Base-by-base conservation (phyloP, 129 eudicot species). In the Chrysanthemum lavandulifolium region DNA sequence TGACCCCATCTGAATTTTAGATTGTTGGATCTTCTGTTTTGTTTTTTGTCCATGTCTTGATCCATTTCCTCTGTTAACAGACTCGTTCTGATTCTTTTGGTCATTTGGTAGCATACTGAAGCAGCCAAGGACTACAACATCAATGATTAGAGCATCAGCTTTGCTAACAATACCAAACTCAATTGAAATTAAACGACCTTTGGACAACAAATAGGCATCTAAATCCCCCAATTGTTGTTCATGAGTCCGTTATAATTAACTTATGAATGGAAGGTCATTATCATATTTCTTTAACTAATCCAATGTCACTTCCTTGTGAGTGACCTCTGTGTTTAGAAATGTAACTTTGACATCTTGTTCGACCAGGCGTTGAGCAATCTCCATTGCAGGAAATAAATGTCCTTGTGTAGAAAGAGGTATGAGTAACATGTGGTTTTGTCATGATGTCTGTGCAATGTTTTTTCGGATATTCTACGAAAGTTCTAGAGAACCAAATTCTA, bases 341-440 rank as follows among this genome's bases (percentile, higher is more conserved):
- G 76, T 81, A 51, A 77, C 61, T 25, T 81, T 81, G 52, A 81
- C 66, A 58, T 74, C 75, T 3, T 64, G 29, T 16, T 69, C 31
- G 4, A 25, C 82, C 9, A 87, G 48, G 13, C 62, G 5, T n/a
- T 48, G 73, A 15, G 78, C 65, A 10, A 87, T 61, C 69, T 87
- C 92, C 83, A 87, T 23, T 2, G 71, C 15, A 40, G 89, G 89
- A 64, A 87, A 58, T 51, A 87, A 85, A 80, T 87, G 92, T 10
- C 89, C 89, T 80, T 84, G 85, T 21, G 83, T 81, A 11, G 85
- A 86, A 74, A 72, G 79, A 14, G 86, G 83, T 49, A 84, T 69
- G 2, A 78, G 81, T 59, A 61, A 81, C 74, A 68, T 87, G 92
- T 13, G 66, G 66, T 7, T 27, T 61, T 13, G 9, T 40, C 45